Evolutionary conservation across 2,329 filamentous ascomycete species (phyloP).

Genomic region (Pseudomassariella vexata): DNA sequence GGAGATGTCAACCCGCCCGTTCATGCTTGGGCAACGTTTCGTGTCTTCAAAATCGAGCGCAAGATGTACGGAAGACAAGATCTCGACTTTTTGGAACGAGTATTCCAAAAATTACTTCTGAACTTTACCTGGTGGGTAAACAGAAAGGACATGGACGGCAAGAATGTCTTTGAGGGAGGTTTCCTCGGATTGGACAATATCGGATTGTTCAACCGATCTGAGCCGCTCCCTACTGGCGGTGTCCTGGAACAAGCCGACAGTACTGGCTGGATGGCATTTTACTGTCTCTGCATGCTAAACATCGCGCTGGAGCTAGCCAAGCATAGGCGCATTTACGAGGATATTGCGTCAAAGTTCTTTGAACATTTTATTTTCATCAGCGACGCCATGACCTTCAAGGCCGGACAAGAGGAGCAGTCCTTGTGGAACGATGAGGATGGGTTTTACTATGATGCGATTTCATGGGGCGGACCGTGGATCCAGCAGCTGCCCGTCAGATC

Average conservation of each 20-base stretch:
- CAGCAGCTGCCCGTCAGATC: conserved; percentile 90
- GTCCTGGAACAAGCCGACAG: conserved; percentile 94
- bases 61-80: conserved; percentile 96
- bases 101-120: conserved; percentile 91
- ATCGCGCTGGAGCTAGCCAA: conserved; percentile 93
- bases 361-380: conserved; percentile 98
- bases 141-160: conserved; percentile 87
- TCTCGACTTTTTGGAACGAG: conserved; percentile 88
- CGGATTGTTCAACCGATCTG: conserved; percentile 93
- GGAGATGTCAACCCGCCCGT: conserved; percentile 95
- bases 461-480: conserved; percentile 88
- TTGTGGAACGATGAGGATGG: conserved; percentile 95
- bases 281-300: conserved; percentile 93
- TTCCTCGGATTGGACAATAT: conserved; percentile 97
- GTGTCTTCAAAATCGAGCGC: conserved; percentile 96
- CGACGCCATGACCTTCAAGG: conserved; percentile 88
- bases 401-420: conserved; percentile 67
- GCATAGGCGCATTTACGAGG: conserved; percentile 90
- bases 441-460: conserved; percentile 98
- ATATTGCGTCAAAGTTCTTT: conserved; percentile 97
- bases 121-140: conserved; percentile 99
- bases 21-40: conserved; percentile 92
- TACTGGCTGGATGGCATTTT: conserved; percentile 99
- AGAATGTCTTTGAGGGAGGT: conserved; percentile 95
- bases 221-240: conserved; percentile 88